These are phyloP conservation scores for Emericellopsis cladophorae DNA, from an alignment of 2,329 filamentous ascomycete genomes.

Conservation along the genomic window DNA sequence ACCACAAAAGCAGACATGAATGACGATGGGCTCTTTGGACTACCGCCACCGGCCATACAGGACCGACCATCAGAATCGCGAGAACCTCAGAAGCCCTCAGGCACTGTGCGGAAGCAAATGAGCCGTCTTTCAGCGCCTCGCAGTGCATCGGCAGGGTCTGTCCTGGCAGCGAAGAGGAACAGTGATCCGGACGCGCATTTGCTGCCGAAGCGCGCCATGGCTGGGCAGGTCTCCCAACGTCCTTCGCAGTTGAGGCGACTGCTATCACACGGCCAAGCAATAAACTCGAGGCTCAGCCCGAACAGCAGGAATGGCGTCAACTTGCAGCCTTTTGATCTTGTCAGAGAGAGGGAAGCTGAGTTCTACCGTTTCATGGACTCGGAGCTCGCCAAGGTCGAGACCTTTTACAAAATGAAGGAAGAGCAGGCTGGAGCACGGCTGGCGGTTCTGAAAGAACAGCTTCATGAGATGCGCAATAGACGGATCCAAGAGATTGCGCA, in stretches of 20 bases:
- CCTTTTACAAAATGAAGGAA: constrained; percentile 82
- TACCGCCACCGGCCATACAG: constrained; percentile 40
- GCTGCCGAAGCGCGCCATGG: constrained; percentile 6
- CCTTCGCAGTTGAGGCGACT: constrained; percentile 20
- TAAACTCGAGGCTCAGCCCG: constrained; percentile 4
- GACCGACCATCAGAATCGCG: constrained; percentile 13
- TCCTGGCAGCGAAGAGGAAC: constrained; percentile 5
- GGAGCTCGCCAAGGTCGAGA: constrained; percentile 83
- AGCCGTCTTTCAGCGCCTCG: constrained; percentile 17
- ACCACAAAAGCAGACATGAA: constrained; percentile 9
- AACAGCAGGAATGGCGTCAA: constrained; percentile 25
- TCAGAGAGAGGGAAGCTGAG: constrained; percentile 65
- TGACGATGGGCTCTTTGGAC: constrained; percentile 26
- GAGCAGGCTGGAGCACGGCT: constrained; percentile 68
- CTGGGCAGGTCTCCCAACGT: constrained; percentile 6
- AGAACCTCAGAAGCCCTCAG: constrained; percentile 6
- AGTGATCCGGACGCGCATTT: background rate
- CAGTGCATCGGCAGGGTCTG: constrained; percentile 19
- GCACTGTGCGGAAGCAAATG: constrained; percentile 6
- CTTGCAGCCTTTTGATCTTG: constrained; percentile 38
- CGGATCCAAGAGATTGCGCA: constrained; percentile 58
- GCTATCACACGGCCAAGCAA: constrained; percentile 16
- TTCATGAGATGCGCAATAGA: constrained; percentile 85
- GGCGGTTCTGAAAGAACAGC: constrained; percentile 60
- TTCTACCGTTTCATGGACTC: constrained; percentile 77